Conservation (phyloP, 2,329 filamentous ascomycete species). For the Cryphonectria parasitica region DNA sequence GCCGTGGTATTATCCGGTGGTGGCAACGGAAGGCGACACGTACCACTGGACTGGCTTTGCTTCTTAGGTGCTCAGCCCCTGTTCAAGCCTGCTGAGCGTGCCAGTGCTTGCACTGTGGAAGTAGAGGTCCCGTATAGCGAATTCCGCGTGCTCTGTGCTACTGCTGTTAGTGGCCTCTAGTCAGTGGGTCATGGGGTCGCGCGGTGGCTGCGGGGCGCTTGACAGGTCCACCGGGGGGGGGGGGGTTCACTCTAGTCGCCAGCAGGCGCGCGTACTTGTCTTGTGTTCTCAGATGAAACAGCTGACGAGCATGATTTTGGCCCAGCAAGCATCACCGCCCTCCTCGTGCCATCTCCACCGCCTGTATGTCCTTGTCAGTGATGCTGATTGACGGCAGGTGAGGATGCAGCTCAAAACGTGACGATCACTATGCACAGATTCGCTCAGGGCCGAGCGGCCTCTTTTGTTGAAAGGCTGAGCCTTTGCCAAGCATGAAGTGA, state of each 20-base stretch:
- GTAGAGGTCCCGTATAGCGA: background rate
- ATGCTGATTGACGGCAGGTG: background rate
- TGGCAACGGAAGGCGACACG: background rate
- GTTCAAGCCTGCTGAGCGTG: background rate
- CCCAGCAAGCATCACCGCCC: background rate
- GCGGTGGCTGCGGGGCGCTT: background rate
- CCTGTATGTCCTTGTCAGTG: background rate
- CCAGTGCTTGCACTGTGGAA: background rate
- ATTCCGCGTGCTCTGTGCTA: background rate
- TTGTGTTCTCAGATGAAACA: conserved; percentile 1
- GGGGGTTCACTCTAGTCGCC: conserved; percentile 3
- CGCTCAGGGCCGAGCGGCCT: conserved; percentile 1
- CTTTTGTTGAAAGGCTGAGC: conserved; percentile 13
- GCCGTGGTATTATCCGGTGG: background rate
- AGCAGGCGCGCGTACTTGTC: background rate
- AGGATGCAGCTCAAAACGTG: background rate
- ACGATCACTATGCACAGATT: background rate
- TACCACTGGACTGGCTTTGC: background rate
- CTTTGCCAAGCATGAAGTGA: background rate
- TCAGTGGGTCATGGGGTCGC: background rate
- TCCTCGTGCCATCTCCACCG: background rate
- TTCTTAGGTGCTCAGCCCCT: background rate
- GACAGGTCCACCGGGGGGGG: background rate
- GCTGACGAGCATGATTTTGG: conserved; percentile 6
- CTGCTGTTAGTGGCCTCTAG: background rate